Conservation (phyloP, 805 yeast species). For the Deakozyma indianensis region DNA sequence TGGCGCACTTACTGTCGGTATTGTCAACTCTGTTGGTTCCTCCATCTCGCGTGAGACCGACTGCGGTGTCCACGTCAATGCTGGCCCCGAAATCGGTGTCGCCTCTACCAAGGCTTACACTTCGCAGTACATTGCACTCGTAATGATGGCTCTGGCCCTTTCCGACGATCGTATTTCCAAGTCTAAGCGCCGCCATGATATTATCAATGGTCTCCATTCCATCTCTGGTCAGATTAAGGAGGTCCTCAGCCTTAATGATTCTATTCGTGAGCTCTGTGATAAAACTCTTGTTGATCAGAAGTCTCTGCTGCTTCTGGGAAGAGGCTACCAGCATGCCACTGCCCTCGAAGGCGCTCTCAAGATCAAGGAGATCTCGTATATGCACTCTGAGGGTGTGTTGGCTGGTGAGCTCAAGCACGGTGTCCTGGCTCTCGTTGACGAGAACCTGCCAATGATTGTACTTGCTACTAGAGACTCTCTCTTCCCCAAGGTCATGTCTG, state of each 20-base stretch:
- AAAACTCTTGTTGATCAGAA: slow-evolving; percentile 63
- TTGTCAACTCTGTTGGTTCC: slow-evolving; percentile 95
- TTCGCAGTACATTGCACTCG: slow-evolving; percentile 92
- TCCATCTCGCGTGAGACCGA: slow-evolving; percentile 92
- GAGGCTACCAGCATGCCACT: slow-evolving; percentile 95
- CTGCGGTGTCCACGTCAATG: slow-evolving; percentile 98
- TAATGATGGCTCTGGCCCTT: slow-evolving; percentile 90
- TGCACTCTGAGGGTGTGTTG: slow-evolving; percentile 98
- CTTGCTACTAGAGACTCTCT: slow-evolving; percentile 93
- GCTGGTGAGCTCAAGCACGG: slow-evolving; percentile 99
- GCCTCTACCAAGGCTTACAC: slow-evolving; percentile 99
- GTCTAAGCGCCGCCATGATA: slow-evolving; percentile 62
- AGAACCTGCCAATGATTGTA: slow-evolving; percentile 82
- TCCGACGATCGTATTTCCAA: slow-evolving; percentile 82
- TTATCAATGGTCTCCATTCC: slow-evolving; percentile 68
- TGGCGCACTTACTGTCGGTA: slow-evolving; percentile 95
- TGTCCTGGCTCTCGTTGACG: slow-evolving; percentile 92
- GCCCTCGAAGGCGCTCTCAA: slow-evolving; percentile 98
- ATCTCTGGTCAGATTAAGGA: slow-evolving; percentile 77
- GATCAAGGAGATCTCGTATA: slow-evolving; percentile 94
- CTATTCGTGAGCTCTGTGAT: slow-evolving; percentile 63
- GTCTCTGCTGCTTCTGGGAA: slow-evolving; percentile 80
- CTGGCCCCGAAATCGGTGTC: slow-evolving; percentile 99
- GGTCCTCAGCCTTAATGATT: slow-evolving; percentile 58
- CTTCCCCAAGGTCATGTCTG: slow-evolving; percentile 90